phyloP scores from a whole-genome alignment of 1,284 basidiomycete species.

The Laetiporus sulphureus region DNA sequence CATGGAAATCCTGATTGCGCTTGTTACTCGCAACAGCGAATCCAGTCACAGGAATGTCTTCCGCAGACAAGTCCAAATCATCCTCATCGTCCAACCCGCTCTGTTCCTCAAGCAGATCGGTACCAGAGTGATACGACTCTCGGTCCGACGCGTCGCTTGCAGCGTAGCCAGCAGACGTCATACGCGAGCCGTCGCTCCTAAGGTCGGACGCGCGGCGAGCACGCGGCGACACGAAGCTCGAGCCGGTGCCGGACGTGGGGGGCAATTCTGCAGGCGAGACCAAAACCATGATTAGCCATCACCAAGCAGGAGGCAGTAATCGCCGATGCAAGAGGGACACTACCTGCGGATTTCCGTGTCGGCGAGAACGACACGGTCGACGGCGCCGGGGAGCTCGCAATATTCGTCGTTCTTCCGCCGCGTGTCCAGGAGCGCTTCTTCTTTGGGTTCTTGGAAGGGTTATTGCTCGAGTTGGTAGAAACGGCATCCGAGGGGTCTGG shows the following conservation, averaged over 20 bases:
- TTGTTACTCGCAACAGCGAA: conserved; percentile 97
- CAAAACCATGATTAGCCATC: conserved; percentile 53
- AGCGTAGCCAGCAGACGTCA: conserved; percentile 20
- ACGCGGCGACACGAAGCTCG: conserved; percentile 8
- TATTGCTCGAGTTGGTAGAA: conserved; percentile 32
- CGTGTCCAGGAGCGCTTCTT: conserved; percentile 28
- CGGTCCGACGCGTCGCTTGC: conserved; percentile 25
- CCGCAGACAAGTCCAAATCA: conserved; percentile 49
- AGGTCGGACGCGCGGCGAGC: conserved; percentile 11
- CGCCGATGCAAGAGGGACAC: conserved; percentile 49
- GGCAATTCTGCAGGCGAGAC: conserved; percentile 33
- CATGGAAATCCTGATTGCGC: conserved; percentile 94
- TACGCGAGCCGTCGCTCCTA: conserved; percentile 17
- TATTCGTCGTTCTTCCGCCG: conserved; percentile 3
- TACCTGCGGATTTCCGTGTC: conserved; percentile 22
- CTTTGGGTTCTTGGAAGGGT: conserved; percentile 29
- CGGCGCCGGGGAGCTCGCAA: conserved; percentile 5
- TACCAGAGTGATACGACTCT: conserved; percentile 24
- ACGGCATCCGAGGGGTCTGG: conserved; percentile 33
- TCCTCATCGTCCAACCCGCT: conserved; percentile 27
- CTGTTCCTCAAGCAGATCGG: conserved; percentile 18
- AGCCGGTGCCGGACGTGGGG: conserved; percentile 12
- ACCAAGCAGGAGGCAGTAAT: conserved; percentile 60
- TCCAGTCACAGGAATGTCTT: conserved; percentile 80
- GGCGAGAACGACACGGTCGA: conserved; percentile 16